Base-by-base conservation (phyloP, 1,284 basidiomycete species). In the Earliella scabrosa region DNA sequence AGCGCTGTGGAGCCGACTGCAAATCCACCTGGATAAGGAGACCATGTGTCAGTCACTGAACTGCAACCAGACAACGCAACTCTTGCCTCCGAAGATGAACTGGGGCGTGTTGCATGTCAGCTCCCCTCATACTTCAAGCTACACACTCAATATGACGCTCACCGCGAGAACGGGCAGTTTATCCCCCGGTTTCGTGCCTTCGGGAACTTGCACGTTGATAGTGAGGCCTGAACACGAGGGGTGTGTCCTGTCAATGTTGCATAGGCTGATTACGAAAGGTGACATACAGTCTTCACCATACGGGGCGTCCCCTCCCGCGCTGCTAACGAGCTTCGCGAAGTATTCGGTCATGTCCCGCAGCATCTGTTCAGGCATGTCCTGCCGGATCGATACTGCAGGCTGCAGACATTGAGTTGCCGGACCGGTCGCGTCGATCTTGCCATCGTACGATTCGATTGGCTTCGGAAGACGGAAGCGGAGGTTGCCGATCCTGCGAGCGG, bases 101-200 rank as follows among this genome's bases (percentile, higher is more conserved):
- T 38, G 36, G 18, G 36, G 7, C 29, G 13, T 31, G n/a, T n/a
- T n/a, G n/a, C n/a, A 38, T 6, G 36, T 38, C 14, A 38, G 5
- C 8, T 6, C 8, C 14, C 5, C 36, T 8, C 5, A 7, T n/a
- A 20, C 18, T 8, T 38, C 36, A 38, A 9, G 14, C 16, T 14
- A 7, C 8, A 14, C 36, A 38, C 7, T 6, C 36, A 38, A 38
- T 14, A 38, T 14, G n/a, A n/a, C n/a, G n/a, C 75, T 53, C 63
- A 83, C 82, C 35, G 77, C 75, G 11, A 84, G 72, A 8, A 87
- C 82, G 0, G 86, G 85, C 23, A 84, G 68, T 39, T 78, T 78
- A 1, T 74, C 73, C 0, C 59, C 63, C 1, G 75, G 47, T 1
- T 68, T 72, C 2, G 75, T 71, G 20, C 66, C 69, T 2, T n/a